Percentiles rank a stretch among this genome's conserved stretches.
These are phyloP conservation scores for Suhomyces sp. DNA, from an alignment of 805 yeast species.

Conservation along the genomic window DNA sequence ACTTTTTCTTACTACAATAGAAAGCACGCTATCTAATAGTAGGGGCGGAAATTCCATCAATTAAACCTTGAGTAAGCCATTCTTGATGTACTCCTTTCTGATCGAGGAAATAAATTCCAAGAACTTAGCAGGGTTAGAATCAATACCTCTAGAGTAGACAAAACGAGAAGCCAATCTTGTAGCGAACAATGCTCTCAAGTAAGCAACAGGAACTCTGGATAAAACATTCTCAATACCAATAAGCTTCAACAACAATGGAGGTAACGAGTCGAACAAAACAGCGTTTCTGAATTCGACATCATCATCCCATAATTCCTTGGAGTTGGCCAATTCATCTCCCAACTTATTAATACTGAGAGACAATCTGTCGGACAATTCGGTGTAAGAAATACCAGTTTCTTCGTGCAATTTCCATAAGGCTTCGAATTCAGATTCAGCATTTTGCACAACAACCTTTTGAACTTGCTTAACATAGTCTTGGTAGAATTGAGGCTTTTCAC, in stretches of 20 bases:
- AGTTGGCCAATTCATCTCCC: conserved; percentile 79
- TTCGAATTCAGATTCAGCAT: conserved; percentile 83
- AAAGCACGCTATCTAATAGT: background rate
- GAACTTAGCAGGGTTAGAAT: conserved; percentile 76
- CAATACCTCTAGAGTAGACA: conserved; percentile 79
- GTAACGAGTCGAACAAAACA: conserved; percentile 75
- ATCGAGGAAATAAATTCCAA: conserved; percentile 64
- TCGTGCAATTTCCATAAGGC: conserved; percentile 79
- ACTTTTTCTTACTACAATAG: background rate
- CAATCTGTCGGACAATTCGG: conserved; percentile 76
- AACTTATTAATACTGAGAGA: conserved; percentile 81
- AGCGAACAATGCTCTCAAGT: conserved; percentile 85
- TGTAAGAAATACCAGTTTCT: conserved; percentile 59
- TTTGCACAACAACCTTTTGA: conserved; percentile 68
- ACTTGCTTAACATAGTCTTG: conserved; percentile 80
- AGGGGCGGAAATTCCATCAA: too few species aligned
- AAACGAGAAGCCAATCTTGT: conserved; percentile 80
- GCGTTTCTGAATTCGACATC: conserved; percentile 75
- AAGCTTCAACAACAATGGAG: conserved; percentile 64
- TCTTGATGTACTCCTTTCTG: conserved; percentile 44
- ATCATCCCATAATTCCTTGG: conserved; percentile 80
- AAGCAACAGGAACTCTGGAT: conserved; percentile 79
- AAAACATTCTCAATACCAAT: conserved; percentile 69
- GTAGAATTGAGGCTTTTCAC: conserved; percentile 69
- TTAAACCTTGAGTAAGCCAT: conserved; percentile 26